Evolutionary conservation across 2,329 filamentous ascomycete genomes (phyloP).

Genomic region (Calonectria pseudoturangicola): DNA sequence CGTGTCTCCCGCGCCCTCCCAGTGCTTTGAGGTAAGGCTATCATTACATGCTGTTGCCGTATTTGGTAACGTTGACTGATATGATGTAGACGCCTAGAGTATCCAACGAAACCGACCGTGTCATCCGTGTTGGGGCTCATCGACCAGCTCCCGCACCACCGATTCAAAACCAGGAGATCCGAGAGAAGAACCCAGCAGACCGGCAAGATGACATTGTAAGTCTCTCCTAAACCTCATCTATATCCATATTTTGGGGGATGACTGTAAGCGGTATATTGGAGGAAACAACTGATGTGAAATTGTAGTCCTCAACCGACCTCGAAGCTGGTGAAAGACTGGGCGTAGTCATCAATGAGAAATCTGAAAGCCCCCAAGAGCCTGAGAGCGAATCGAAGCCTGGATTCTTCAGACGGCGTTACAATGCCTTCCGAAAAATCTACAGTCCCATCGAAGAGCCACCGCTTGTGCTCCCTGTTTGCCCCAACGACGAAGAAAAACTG

Average conservation of each 20-base stretch:
- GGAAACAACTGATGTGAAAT: neutral
- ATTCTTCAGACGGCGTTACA: neutral
- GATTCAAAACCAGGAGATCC: too few relatives aligned
- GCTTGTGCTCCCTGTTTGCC: neutral
- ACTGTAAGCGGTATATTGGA: too few relatives aligned
- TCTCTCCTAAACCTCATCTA: neutral
- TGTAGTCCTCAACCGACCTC: neutral
- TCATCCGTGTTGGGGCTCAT: neutral
- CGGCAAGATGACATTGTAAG: neutral
- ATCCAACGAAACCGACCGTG: neutral
- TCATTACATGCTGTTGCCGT: neutral
- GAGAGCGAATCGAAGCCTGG: neutral
- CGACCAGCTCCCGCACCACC: neutral
- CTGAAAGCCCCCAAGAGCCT: neutral
- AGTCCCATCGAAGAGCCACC: slow-evolving; percentile 8
- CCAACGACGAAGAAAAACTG: slow-evolving; percentile 4
- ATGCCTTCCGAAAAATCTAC: neutral
- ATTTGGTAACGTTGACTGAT: neutral
- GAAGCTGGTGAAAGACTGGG: neutral
- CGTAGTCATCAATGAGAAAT: neutral
- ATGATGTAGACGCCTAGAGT: neutral
- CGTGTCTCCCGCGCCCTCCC: neutral
- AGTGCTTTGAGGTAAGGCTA: neutral
- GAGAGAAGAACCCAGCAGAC: neutral
- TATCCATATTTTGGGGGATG: too few relatives aligned